phyloP scores from a whole-genome alignment of 2,329 filamentous ascomycete species.

The Monilinia polystroma region DNA sequence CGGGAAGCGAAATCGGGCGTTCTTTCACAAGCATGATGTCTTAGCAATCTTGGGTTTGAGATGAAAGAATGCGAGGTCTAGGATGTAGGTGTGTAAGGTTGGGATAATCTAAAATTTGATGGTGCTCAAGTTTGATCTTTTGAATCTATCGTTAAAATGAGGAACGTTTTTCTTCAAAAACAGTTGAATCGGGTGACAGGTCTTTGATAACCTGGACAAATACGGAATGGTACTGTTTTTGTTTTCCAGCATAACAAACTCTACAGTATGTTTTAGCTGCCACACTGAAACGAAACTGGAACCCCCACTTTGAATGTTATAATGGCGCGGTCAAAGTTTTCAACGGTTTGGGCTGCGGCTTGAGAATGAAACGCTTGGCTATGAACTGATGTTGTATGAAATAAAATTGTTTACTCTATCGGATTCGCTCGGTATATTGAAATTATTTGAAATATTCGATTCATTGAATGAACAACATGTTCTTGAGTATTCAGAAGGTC shows the following conservation, averaged over 20 bases:
- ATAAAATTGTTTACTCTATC: too few relatives aligned
- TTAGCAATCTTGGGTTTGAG: conserved; percentile 2
- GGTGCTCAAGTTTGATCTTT: background rate
- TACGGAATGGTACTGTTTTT: background rate
- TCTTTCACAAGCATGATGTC: conserved; percentile 16
- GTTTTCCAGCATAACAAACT: background rate
- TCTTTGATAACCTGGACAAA: background rate
- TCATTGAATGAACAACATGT: too few relatives aligned
- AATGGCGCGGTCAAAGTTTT: background rate
- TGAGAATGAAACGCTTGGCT: too few relatives aligned
- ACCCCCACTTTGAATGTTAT: background rate
- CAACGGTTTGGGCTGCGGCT: too few relatives aligned
- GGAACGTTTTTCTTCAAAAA: background rate
- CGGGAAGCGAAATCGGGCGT: conserved; percentile 17
- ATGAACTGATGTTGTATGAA: too few relatives aligned
- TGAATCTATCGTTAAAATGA: background rate
- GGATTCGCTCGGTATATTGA: too few relatives aligned
- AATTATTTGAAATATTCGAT: too few relatives aligned
- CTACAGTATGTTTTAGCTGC: background rate
- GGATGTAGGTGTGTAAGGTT: background rate
- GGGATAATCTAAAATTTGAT: background rate
- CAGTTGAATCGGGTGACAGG: background rate
- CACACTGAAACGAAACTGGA: background rate
- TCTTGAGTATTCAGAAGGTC: too few relatives aligned
- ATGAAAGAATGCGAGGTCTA: background rate